Percentiles rank a stretch among this genome's conserved stretches.
These are phyloP conservation scores for Russula brevipes DNA, from an alignment of 768 basidiomycete species.

Conservation along the genomic window DNA sequence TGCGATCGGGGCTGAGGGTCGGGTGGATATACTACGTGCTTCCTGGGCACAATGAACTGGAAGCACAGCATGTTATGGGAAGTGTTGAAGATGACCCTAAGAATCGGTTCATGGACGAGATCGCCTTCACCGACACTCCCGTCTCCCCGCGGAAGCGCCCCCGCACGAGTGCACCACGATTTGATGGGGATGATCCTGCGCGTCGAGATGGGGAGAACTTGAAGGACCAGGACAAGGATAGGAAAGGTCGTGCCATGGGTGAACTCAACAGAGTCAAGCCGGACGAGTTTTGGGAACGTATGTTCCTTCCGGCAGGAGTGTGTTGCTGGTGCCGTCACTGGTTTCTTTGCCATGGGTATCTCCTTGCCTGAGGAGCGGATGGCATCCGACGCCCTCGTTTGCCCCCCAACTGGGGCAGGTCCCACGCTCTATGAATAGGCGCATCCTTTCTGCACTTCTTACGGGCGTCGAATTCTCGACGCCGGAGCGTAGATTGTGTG, in stretches of 20 bases:
- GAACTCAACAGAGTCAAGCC: conserved; percentile 54
- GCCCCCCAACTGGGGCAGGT: conserved; percentile 55
- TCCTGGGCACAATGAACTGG: conserved; percentile 62
- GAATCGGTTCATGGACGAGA: conserved; percentile 86
- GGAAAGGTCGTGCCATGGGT: conserved; percentile 34
- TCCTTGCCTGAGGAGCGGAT: conserved; percentile 30
- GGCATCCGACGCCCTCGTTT: conserved; percentile 28
- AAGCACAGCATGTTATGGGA: conserved; percentile 58
- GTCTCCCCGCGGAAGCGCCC: conserved; percentile 54
- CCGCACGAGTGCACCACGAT: conserved; percentile 31
- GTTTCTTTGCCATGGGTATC: conserved; percentile 76
- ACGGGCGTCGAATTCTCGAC: conserved; percentile 77
- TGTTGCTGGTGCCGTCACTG: conserved; percentile 82
- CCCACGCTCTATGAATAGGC: conserved; percentile 58
- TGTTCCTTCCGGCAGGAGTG: conserved; percentile 98
- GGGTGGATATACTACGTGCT: conserved; percentile 52
- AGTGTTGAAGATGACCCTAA: conserved; percentile 93
- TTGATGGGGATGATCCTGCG: conserved; percentile 9
- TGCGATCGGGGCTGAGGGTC: conserved; percentile 29
- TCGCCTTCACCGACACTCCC: conserved; percentile 62
- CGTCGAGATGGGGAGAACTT: conserved; percentile 27
- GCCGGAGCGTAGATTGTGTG: conserved; percentile 37
- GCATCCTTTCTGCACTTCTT: conserved; percentile 62
- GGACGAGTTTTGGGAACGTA: conserved; percentile 95
- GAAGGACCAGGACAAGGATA: conserved; percentile 11